Base-by-base conservation (phyloP, 305 asterid species). In the Fraxinus baroniana region DNA sequence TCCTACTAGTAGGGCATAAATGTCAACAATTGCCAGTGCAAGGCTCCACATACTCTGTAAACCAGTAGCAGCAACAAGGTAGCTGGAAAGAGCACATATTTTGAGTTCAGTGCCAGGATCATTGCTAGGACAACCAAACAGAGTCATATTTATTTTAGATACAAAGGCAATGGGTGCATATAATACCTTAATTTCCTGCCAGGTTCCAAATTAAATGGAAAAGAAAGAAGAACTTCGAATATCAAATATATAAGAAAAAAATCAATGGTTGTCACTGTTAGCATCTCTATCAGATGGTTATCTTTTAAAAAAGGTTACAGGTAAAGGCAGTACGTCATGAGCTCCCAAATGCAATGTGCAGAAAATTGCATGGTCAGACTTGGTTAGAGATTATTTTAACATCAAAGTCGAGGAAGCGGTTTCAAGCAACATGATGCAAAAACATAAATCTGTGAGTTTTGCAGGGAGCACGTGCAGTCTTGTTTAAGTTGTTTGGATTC, bases 1-100 rank as follows among this genome's bases (percentile, higher is more conserved):
- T 79, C 97, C 98, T 74, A 95, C 98, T 70, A 95, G 93, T 80
- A 95, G 94, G 8, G 99, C 99, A 88, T 94, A 93, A 83, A 87
- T 90, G 83, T 95, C 99, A 64, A 89, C 84, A 84, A 94, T 87
- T 64, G 89, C 96, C 76, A 94, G 90, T 18, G 86, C 90, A 79
- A 95, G 93, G 91, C 99, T 95, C 98, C 97, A 95, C 90, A 90
- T 66, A 91, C 93, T 92, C 92, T 95, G 98, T 87, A 95, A 82
- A 77, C 98, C 98, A 82, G 93, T 90, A 83, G 98, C 98, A 80
- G 99, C 98, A 81, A 94, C 99, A 64, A 95, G 97, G 91, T 94
- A 95, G 91, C 99, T 95, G 89, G 81, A 36, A 81, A 78, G 73
- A 83, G 32, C 17, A 62, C 30, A 22, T 62, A 62, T 62, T 62